phyloP scores from a whole-genome alignment of 2,329 filamentous ascomycete species.

The Colletotrichum limetticola region DNA sequence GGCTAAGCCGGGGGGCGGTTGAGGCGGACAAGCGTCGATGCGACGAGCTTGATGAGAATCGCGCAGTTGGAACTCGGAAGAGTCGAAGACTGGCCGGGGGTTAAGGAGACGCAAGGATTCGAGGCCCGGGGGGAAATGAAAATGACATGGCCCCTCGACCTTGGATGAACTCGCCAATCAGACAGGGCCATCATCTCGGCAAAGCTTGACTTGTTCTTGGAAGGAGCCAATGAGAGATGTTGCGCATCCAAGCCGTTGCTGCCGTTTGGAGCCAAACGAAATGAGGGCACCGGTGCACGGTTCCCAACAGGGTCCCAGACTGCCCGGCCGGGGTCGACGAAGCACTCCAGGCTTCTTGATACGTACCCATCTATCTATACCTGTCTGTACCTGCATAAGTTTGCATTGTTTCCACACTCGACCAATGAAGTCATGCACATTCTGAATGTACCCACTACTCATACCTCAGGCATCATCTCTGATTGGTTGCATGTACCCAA shows the following conservation, averaged over 20 bases:
- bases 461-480: neutral
- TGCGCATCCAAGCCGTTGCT: conserved; percentile 22
- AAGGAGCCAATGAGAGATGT: conserved; percentile 25
- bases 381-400: conserved; percentile 32
- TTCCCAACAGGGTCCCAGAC: neutral
- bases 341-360: neutral
- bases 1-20: neutral
- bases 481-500: conserved; percentile 5
- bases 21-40: conserved; percentile 1
- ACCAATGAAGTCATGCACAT: conserved; percentile 20
- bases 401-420: conserved; percentile 19
- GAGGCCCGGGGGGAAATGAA: conserved; percentile 29
- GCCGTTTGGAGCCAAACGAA: conserved; percentile 23
- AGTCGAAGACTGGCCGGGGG: neutral
- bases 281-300: conserved; percentile 17
- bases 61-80: neutral
- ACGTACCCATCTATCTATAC: too few relatives aligned
- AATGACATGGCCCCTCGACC: conserved; percentile 4
- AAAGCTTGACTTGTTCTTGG: conserved; percentile 28
- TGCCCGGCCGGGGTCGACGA: neutral
- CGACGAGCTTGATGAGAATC: neutral
- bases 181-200: conserved; percentile 31
- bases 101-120: conserved; percentile 14
- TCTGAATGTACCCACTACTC: neutral
- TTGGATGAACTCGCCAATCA: conserved; percentile 27